Conservation (phyloP, 2,329 filamentous ascomycete species). For the Alternaria sp. region DNA sequence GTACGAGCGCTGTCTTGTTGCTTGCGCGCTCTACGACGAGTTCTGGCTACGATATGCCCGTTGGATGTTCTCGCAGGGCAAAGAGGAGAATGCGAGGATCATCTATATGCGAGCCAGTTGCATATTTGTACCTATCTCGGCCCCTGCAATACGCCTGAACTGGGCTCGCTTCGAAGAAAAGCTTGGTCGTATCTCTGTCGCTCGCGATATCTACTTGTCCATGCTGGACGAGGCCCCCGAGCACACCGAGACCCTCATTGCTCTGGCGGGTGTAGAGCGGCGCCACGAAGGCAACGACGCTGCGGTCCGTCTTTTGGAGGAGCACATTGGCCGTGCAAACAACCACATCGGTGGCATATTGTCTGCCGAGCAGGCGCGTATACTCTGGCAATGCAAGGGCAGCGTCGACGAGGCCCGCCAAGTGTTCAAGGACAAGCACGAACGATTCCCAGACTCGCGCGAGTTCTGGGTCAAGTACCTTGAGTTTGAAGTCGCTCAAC, state of each 20-base stretch:
- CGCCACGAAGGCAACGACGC: constrained; percentile 85
- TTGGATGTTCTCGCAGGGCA: constrained; percentile 82
- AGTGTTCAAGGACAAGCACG: constrained; percentile 82
- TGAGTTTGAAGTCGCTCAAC: constrained; percentile 86
- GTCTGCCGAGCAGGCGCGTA: constrained; percentile 85
- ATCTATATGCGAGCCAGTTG: constrained; percentile 90
- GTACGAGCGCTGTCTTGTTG: constrained; percentile 93
- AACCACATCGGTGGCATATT: constrained; percentile 85
- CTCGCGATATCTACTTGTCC: constrained; percentile 83
- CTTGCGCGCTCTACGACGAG: constrained; percentile 93
- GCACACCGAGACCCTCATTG: constrained; percentile 86
- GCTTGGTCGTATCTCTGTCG: constrained; percentile 76
- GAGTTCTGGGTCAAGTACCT: constrained; percentile 93
- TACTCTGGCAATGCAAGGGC: constrained; percentile 89
- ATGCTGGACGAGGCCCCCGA: constrained; percentile 80
- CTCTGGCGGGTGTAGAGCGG: constrained; percentile 85
- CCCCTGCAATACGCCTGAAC: constrained; percentile 83
- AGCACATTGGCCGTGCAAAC: constrained; percentile 77
- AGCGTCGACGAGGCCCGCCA: constrained; percentile 81
- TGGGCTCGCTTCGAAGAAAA: constrained; percentile 97
- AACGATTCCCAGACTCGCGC: constrained; percentile 84
- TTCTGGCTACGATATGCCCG: constrained; percentile 98
- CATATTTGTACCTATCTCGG: constrained; percentile 85
- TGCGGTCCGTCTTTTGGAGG: constrained; percentile 83
- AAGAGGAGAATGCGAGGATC: constrained; percentile 88